Conservation (phyloP, 805 yeast genomes). For the Yarrowia sp. region DNA sequence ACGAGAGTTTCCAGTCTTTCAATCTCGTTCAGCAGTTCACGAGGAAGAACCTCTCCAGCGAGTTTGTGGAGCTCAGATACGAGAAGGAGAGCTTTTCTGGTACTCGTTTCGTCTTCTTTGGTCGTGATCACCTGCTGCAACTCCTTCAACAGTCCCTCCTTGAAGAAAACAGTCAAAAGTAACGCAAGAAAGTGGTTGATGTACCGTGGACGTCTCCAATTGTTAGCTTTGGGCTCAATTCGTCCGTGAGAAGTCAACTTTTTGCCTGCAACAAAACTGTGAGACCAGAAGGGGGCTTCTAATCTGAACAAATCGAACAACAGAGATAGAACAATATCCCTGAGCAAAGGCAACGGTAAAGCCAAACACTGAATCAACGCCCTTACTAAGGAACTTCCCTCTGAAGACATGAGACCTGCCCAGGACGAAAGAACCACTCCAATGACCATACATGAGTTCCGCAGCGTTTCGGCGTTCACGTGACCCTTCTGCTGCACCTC, state of each 20-base stretch:
- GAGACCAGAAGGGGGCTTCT: constrained; percentile 20
- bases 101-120: constrained; percentile 55
- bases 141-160: constrained; percentile 58
- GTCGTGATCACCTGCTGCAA: constrained; percentile 56
- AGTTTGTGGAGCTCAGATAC: constrained; percentile 67
- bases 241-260: constrained; percentile 15
- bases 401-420: constrained; percentile 66
- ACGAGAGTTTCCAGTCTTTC: constrained; percentile 48
- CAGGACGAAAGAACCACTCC: constrained; percentile 70
- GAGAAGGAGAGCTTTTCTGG: constrained; percentile 67
- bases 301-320: constrained; percentile 72
- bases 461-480: constrained; percentile 61
- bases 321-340: constrained; percentile 72
- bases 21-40: constrained; percentile 54
- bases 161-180: constrained; percentile 60
- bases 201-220: constrained; percentile 36
- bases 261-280: constrained; percentile 22
- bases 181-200: constrained; percentile 72
- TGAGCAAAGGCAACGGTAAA: constrained; percentile 60
- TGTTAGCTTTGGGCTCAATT: constrained; percentile 17
- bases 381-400: constrained; percentile 42
- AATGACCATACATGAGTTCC: constrained; percentile 65
- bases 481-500: constrained; percentile 61
- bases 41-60: constrained; percentile 63
- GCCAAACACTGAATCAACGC: constrained; percentile 67